phyloP scores from a whole-genome alignment of 345 rosid species.

The Populus pruinosa region DNA sequence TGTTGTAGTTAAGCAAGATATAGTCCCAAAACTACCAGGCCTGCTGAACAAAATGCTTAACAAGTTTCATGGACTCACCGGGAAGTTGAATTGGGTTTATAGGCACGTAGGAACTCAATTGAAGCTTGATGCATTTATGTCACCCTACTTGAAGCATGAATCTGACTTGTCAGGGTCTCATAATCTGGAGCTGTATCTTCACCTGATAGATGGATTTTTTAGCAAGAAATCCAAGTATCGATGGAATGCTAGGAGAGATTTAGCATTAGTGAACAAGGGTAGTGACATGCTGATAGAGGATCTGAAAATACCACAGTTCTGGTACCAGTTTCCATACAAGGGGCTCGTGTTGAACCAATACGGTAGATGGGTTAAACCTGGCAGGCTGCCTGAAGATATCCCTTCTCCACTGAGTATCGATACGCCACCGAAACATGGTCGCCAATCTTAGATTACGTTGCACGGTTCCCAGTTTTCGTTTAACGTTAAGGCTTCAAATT shows the following conservation, averaged over 20 bases:
- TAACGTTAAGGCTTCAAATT: background rate
- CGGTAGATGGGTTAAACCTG: conserved; percentile 75
- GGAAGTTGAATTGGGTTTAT: conserved; percentile 48
- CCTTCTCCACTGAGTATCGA: conserved; percentile 46
- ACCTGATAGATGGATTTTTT: conserved; percentile 51
- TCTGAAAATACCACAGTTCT: conserved; percentile 50
- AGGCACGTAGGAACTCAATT: conserved; percentile 55
- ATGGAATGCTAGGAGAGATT: conserved; percentile 53
- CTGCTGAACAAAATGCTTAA: conserved; percentile 41
- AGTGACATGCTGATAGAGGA: conserved; percentile 52
- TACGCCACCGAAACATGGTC: background rate
- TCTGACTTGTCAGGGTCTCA: conserved; percentile 41
- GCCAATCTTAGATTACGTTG: background rate
- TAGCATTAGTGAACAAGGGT: conserved; percentile 56
- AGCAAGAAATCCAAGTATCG: conserved; percentile 42
- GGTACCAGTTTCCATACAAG: conserved; percentile 42
- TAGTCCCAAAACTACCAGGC: conserved; percentile 61
- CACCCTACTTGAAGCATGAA: conserved; percentile 49
- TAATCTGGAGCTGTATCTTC: conserved; percentile 56
- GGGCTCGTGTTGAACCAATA: conserved; percentile 39
- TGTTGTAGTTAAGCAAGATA: conserved; percentile 51
- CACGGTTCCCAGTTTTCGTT: background rate
- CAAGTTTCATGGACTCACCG: conserved; percentile 37
- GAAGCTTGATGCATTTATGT: conserved; percentile 40
- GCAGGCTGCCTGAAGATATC: conserved; percentile 58